A percentile compares a stretch with the other conserved stretches of the same genome.
phyloP scores from a whole-genome alignment of 352 stramenopile species.

The Phytophthora kernoviae region DNA sequence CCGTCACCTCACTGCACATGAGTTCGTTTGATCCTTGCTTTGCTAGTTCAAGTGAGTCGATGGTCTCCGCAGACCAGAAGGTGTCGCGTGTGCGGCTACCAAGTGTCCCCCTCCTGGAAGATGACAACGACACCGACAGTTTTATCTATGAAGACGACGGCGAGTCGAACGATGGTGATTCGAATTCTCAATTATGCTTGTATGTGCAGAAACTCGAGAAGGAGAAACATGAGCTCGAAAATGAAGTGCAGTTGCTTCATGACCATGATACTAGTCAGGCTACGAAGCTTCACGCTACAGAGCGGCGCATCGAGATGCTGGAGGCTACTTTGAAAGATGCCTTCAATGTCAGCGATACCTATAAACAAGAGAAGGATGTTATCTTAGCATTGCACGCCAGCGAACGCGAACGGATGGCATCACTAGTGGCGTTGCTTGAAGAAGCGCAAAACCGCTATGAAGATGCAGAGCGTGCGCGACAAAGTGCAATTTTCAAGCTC shows the following conservation, averaged over 20 bases:
- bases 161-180: constrained; percentile 29
- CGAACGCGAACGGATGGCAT: constrained; percentile 43
- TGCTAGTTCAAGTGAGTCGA: constrained; percentile 7
- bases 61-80: constrained; percentile 22
- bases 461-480: constrained; percentile 56
- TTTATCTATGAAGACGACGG: constrained; percentile 40
- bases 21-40: constrained; percentile 15
- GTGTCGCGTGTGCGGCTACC: constrained; percentile 9
- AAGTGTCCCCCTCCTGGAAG: constrained; percentile 33
- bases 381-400: constrained; percentile 32
- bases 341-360: constrained; percentile 27
- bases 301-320: constrained; percentile 41
- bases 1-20: constrained; percentile 16
- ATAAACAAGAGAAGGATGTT: constrained; percentile 40
- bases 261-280: constrained; percentile 48
- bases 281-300: constrained; percentile 29
- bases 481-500: constrained; percentile 68
- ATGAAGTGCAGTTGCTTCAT: constrained; percentile 42
- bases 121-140: constrained; percentile 30
- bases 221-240: constrained; percentile 48
- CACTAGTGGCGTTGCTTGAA: constrained; percentile 41
- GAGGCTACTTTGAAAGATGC: constrained; percentile 41
- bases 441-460: constrained; percentile 51
- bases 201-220: constrained; percentile 61
- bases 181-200: constrained; percentile 43